phyloP scores from a whole-genome alignment of 2,329 filamentous ascomycete genomes.

The Hymenoscyphus fraxineus region DNA sequence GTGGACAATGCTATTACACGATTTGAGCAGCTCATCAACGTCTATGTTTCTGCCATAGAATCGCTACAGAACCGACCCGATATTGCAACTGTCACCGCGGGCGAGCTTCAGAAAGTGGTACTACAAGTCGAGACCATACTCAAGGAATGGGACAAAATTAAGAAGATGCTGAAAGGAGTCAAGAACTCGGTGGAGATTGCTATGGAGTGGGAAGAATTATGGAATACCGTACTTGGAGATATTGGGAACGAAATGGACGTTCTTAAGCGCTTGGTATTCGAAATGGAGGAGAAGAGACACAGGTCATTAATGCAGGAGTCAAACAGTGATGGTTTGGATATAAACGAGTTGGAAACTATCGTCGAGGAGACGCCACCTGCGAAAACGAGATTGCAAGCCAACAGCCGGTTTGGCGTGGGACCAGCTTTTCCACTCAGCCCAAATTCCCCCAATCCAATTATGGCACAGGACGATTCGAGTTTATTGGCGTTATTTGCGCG shows the following conservation, averaged over 20 bases:
- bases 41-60: conserved; percentile 93
- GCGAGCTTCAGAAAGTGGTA: conserved; percentile 72
- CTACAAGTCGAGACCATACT: conserved; percentile 86
- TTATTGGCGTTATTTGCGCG: conserved; percentile 86
- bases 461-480: conserved; percentile 77
- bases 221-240: conserved; percentile 89
- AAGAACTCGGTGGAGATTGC: conserved; percentile 92
- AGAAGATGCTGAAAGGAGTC: conserved; percentile 69
- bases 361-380: conserved; percentile 76
- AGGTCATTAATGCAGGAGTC: conserved; percentile 64
- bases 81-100: conserved; percentile 64
- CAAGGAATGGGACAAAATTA: conserved; percentile 79
- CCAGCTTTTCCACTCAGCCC: conserved; percentile 61
- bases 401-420: conserved; percentile 66
- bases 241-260: conserved; percentile 86
- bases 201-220: conserved; percentile 98
- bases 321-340: conserved; percentile 65
- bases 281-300: conserved; percentile 96
- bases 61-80: conserved; percentile 77
- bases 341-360: conserved; percentile 88
- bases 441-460: conserved; percentile 53
- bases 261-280: conserved; percentile 78
- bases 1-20: conserved; percentile 71
- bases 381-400: conserved; percentile 48
- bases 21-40: conserved; percentile 85